These are phyloP conservation scores for Trypanosoma brucei DNA, from an alignment of 208 protist species.

Conservation along the genomic window DNA sequence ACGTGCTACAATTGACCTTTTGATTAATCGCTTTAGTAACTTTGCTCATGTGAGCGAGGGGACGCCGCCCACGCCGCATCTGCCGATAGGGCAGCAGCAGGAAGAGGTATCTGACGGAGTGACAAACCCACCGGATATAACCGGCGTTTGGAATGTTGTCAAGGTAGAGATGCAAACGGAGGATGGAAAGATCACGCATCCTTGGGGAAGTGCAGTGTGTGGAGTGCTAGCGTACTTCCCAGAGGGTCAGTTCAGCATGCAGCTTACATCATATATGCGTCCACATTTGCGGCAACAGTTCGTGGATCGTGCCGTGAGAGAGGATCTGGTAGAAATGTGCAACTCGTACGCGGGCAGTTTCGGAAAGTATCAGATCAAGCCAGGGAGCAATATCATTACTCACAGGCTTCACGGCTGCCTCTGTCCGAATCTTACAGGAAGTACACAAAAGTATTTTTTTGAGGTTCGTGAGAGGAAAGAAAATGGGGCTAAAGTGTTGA, in stretches of 20 bases:
- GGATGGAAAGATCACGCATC: conserved; percentile 68
- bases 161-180: conserved; percentile 56
- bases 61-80: background rate
- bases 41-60: conserved; percentile 36
- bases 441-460: conserved; percentile 21
- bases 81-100: conserved; percentile 1
- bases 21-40: conserved; percentile 59
- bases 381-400: conserved; percentile 22
- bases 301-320: conserved; percentile 27
- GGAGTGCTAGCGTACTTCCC: conserved; percentile 62
- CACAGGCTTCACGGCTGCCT: conserved; percentile 22
- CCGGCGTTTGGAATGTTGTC: conserved; percentile 60
- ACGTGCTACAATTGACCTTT: conserved; percentile 45
- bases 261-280: conserved; percentile 28
- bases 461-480: conserved; percentile 5
- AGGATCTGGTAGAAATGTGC: conserved; percentile 60
- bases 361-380: conserved; percentile 35
- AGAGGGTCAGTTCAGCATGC: conserved; percentile 51
- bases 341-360: conserved; percentile 65
- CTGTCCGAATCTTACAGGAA: conserved; percentile 14
- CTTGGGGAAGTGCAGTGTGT: conserved; percentile 71
- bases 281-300: conserved; percentile 22
- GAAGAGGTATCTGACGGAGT: background rate
- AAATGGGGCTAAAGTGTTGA: conserved; percentile 10
- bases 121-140: conserved; percentile 19